A percentile compares a stretch with the other conserved stretches of the same genome.
Conservation (phyloP, 2,329 filamentous ascomycete species). For the Hypocrella siamensis region DNA sequence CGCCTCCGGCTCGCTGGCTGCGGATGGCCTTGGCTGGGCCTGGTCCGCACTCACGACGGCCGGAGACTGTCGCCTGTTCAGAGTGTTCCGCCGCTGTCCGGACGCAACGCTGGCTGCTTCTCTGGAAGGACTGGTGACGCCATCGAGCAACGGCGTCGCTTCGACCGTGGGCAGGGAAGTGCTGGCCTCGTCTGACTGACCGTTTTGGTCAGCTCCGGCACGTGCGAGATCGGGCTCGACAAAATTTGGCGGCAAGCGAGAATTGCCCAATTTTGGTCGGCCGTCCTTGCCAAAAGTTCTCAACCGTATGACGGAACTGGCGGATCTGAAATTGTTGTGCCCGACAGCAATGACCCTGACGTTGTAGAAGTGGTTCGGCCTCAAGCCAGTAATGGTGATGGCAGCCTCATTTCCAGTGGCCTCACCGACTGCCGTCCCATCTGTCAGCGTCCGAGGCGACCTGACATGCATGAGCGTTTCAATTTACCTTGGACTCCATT, state of each 20-base stretch:
- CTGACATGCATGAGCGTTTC: neutral
- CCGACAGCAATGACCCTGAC: slow-evolving; percentile 87
- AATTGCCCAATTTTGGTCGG: slow-evolving; percentile 41
- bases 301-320: slow-evolving; percentile 71
- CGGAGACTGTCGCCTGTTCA: slow-evolving; percentile 63
- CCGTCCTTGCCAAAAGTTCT: slow-evolving; percentile 57
- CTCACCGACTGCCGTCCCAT: slow-evolving; percentile 53
- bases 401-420: slow-evolving; percentile 39
- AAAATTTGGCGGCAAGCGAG: slow-evolving; percentile 40
- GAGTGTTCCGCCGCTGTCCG: slow-evolving; percentile 32
- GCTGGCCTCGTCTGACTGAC: slow-evolving; percentile 29
- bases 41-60: slow-evolving; percentile 44
- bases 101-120: slow-evolving; percentile 38
- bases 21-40: slow-evolving; percentile 25
- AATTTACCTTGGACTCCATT: slow-evolving; percentile 76
- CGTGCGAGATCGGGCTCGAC: slow-evolving; percentile 32
- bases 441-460: neutral
- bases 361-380: slow-evolving; percentile 81
- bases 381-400: slow-evolving; percentile 80
- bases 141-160: slow-evolving; percentile 44
- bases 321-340: slow-evolving; percentile 80
- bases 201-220: slow-evolving; percentile 24
- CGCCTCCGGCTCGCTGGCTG: slow-evolving; percentile 41
- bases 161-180: slow-evolving; percentile 42
- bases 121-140: slow-evolving; percentile 42